Evolutionary conservation across 2,329 filamentous ascomycete genomes (phyloP), one percentile per base, ranked within the genome.

Genomic region (Fusarium xyrophilum): DNA sequence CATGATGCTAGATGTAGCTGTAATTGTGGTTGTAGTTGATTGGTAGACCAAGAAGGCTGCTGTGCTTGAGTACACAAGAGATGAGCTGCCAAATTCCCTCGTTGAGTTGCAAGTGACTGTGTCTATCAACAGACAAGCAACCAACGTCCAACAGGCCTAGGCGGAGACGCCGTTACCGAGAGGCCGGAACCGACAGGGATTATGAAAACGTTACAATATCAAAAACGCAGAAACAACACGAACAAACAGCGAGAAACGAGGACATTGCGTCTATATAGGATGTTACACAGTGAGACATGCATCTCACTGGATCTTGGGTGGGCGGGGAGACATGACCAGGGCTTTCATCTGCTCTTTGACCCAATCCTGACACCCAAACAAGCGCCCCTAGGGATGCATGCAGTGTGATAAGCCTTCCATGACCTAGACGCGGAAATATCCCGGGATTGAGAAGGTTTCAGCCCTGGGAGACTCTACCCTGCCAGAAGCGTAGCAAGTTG

Each of bases 361-460:
- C 67, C 60, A 61, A 57, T 59, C 55, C 52, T 38, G 42, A 56
- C 36, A 36, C 48, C 51, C 32, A 56, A 57, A 65, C 72, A 76
- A 74, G 74, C 74, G 74, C 73, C 74, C 57, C 72, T 72, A 73
- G 53, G 56, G 64, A 73, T 72, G 74, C 74, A 74, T 73, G 72
- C 73, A 73, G 72, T 69, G 73, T 75, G 73, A 74, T 73, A 71
- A 67, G 67, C 56, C 56, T 43, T 58, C 60, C 56, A 63, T 57
- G 55, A 56, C 36, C 60, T 72, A 74, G 62, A 52, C 67, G 72
- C 70, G 64, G 58, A 65, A 59, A 19, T n/a, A 54, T 50, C 36
- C 50, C 48, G 50, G 63, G 47, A 42, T 56, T 44, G 48, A 48
- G 70, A 63, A 71, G 72, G 69, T 73, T 71, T 56, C 46, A 59